Base-by-base conservation (phyloP, 2,329 filamentous ascomycete genomes). In the Colletotrichum salicis region DNA sequence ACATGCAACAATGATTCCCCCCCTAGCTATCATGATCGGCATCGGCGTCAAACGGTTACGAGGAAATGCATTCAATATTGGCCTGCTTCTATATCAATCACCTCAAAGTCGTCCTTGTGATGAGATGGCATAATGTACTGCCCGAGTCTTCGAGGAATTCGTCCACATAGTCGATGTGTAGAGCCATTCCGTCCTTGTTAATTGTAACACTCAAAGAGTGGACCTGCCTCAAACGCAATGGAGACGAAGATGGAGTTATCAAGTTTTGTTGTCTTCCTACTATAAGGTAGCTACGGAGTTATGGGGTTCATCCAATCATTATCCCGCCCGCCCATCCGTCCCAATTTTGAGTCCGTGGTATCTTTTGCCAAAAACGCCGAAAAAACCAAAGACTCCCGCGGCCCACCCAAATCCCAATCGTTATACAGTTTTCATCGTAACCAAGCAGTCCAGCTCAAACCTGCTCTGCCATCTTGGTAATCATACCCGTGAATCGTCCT, bases 401-500 rank as follows among this genome's bases (percentile, higher is more conserved):
- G 41, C 5, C 27, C 27, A 13, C 29, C 13, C 13, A 27, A 63
- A 37, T 12, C 41, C 58, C 27, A 61, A 48, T 7, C 27, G 27
- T 48, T 10, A 58, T 55, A 29, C 29, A 64, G 10, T 48, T n/a
- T 22, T 22, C 19, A n/a, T 7, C 51, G 41, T 55, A 7, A 54
- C 8, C 31, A 24, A 5, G 31, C 8, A n/a, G 31, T 48, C 15
- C 41, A 48, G 19, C 59, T 66, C 52, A 70, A 33, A 56, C 52
- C 41, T 70, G n/a, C 15, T 55, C 51, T 6, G 67, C 64, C 48
- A 64, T 51, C 60, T 71, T 45, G 69, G 65, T 58, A 27, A 84
- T 75, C 12, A 73, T 76, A 6, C 84, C 84, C 15, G 78, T 81
- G 75, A 86, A 85, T 24, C 83, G 83, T 2, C 81, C 83, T 10